Evolutionary conservation across 805 yeast species (phyloP), one percentile per base, ranked within the genome.

Genomic region (Candida ulmi): DNA sequence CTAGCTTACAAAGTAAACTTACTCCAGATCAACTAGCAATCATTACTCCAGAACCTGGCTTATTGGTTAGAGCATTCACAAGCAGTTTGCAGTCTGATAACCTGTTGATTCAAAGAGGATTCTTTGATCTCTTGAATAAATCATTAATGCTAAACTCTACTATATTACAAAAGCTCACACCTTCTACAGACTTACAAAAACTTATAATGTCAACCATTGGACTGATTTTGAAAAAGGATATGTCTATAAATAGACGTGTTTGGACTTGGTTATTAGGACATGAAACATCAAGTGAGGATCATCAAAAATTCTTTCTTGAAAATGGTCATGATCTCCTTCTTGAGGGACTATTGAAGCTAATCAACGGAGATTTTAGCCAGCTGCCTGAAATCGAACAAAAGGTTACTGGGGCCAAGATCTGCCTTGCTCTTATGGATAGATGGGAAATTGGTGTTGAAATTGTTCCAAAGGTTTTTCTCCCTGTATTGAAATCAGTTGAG

Each of bases 231-330:
- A 77, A 83, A 33, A 81, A 80, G 50, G 99, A 93, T 60, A 88
- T 93, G 96, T 88, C 97, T 8, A 70, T 93, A 43, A 93, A 93
- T 59, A 72, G 99, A 60, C 73, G 99, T 51, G 69, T 93, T 17
- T 90, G 98, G 96, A 80, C 74, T 43, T 93, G 96, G 95, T 64
- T 93, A 8, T 61, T 91, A 23, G 97, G 98, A 0, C 93, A 96
- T 2, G 88, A 80, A 15, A 40, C 48, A 2, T 35, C 48, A 5
- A 34, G 40, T 7, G 34, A 35, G 11, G 18, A 37, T 9, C 52
- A 46, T 19, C 42, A 43, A 18, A 47, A 40, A 25, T 90, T 82
- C 54, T 88, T 90, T 57, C 54, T 65, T n/a, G 54, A 51, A 7
- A 69, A 71, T 52, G 95, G 88, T 0, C 58, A 73, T 27, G 57